These are phyloP conservation scores for Sarcodon sp. DNA, from an alignment of 768 basidiomycete species.

Conservation along the genomic window DNA sequence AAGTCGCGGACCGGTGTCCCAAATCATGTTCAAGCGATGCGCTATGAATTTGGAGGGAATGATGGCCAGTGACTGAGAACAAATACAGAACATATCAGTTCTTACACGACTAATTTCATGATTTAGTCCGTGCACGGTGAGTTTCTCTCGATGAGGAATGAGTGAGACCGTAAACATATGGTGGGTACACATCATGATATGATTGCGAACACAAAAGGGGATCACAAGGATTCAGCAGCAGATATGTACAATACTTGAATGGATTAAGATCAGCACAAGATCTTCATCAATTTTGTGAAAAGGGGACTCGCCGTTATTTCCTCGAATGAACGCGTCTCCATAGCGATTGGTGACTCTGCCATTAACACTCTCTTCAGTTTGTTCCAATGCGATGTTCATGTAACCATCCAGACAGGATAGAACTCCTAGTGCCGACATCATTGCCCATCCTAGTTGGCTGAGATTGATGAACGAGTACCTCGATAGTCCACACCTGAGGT, in stretches of 20 bases:
- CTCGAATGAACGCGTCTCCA: conserved; percentile 91
- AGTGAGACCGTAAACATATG: no score
- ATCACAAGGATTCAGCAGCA: conserved; percentile 13
- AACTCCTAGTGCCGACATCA: conserved; percentile 39
- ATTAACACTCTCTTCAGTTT: conserved; percentile 92
- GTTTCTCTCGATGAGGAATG: no score
- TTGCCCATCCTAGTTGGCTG: neutral
- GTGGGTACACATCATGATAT: no score
- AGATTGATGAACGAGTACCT: conserved; percentile 30
- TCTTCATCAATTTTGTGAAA: neutral
- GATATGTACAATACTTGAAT: conserved; percentile 15
- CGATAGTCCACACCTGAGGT: conserved; percentile 90
- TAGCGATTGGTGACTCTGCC: conserved; percentile 81
- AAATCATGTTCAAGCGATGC: no score
- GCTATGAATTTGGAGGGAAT: no score
- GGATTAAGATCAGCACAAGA: neutral
- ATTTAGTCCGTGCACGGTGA: no score
- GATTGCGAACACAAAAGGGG: no score
- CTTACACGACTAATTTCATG: no score
- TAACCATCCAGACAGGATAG: conserved; percentile 95
- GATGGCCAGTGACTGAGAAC: no score
- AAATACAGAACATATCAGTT: no score
- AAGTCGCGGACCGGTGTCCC: no score
- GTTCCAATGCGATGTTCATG: conserved; percentile 98
- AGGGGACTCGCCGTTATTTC: conserved; percentile 69